Evolutionary conservation across 495 filamentous ascomycete genomes (phyloP).

Genomic region (Thozetella sp.): DNA sequence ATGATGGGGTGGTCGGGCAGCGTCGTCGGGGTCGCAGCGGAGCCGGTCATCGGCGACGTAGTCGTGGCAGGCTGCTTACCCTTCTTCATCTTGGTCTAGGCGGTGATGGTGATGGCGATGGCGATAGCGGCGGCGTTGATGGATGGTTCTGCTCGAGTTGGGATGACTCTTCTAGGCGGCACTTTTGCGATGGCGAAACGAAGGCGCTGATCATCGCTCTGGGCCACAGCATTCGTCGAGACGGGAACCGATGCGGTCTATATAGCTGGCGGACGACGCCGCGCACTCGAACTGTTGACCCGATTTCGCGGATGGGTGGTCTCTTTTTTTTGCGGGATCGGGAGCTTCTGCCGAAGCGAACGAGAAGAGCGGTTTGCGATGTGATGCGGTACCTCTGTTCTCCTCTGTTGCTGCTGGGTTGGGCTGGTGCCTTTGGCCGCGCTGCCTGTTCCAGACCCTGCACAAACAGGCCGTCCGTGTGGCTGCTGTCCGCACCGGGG

Average conservation of each 20-base stretch:
- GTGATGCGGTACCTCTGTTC: not conserved
- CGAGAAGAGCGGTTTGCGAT: constrained; percentile 11
- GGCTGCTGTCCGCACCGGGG: not conserved
- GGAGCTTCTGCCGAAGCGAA: constrained; percentile 21
- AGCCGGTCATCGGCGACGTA: not conserved
- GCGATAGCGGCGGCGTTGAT: not conserved
- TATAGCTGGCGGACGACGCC: constrained; percentile 2
- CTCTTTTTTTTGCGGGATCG: not conserved
- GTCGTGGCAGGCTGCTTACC: constrained; percentile 11
- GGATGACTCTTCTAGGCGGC: not conserved
- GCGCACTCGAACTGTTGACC: constrained; percentile 4
- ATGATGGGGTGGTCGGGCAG: constrained; percentile 13
- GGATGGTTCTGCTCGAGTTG: constrained; percentile 4
- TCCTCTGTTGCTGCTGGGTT: too few relatives aligned
- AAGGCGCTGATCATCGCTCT: not conserved
- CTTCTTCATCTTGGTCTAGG: constrained; percentile 22
- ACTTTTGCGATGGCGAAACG: not conserved
- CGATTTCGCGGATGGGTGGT: not conserved
- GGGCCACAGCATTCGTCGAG: not conserved
- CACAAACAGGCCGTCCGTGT: not conserved
- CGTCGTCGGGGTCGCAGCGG: not conserved
- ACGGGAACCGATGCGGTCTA: not conserved
- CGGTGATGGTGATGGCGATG: not conserved
- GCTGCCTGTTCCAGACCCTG: not conserved
- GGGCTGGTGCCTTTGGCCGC: not conserved